A percentile compares a stretch with the other conserved stretches of the same genome.
Conservation (phyloP, 2,329 filamentous ascomycete species). For the Colletotrichum sansevieriae region DNA sequence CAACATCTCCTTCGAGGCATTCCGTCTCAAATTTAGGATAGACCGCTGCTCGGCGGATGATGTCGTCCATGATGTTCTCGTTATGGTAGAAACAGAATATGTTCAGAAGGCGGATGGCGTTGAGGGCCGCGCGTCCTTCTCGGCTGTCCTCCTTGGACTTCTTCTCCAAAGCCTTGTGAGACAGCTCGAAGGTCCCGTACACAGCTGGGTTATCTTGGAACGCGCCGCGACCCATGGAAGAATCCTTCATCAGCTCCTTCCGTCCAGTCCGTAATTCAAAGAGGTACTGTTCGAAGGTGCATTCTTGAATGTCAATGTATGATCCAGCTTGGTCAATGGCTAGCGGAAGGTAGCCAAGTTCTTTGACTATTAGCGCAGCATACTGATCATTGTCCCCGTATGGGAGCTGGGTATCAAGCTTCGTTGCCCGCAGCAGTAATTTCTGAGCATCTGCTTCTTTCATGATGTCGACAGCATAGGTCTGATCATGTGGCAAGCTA, state of each 20-base stretch:
- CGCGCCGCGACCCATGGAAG: neutral
- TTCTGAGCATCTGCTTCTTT: too few species aligned
- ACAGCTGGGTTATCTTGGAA: constrained; percentile 42
- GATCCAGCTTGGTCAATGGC: too few species aligned
- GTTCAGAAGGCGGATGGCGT: constrained; percentile 46
- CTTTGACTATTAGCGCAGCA: too few species aligned
- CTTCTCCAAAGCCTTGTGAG: constrained; percentile 41
- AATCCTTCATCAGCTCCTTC: too few species aligned
- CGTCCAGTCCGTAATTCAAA: too few species aligned
- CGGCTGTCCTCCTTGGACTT: neutral
- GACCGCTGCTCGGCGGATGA: constrained; percentile 1
- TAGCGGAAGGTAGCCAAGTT: too few species aligned
- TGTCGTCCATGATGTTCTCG: constrained; percentile 40
- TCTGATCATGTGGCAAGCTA: neutral
- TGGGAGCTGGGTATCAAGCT: too few species aligned
- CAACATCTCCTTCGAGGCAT: neutral
- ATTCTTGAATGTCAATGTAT: too few species aligned
- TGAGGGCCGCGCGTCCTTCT: constrained; percentile 30
- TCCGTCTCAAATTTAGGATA: constrained; percentile 21
- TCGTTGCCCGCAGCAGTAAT: too few species aligned
- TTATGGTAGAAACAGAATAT: constrained; percentile 49
- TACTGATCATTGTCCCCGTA: too few species aligned
- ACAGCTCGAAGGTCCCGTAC: constrained; percentile 46
- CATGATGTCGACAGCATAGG: neutral
- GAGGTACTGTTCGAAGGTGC: too few species aligned